Base-by-base conservation (phyloP, 2,329 filamentous ascomycete genomes). In the Colletotrichum graminicola region DNA sequence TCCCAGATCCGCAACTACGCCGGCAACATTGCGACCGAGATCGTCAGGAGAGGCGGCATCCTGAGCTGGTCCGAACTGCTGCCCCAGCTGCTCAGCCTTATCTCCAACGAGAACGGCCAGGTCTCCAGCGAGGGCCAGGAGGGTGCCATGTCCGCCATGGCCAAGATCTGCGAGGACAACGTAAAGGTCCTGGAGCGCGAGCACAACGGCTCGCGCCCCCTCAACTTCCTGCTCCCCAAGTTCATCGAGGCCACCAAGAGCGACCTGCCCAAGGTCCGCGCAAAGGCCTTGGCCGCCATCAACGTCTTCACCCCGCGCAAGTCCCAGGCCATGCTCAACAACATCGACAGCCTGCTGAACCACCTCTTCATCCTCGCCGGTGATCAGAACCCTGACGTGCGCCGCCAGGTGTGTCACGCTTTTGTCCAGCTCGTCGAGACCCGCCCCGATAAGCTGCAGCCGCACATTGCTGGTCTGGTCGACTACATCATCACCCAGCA, bases 111-210 rank as follows among this genome's bases (percentile, higher is more conserved):
- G 67, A 86, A 84, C 56, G 92, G 93, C 51, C 90, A 92, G 73
- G 85, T 91, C 29, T 85, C 93, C 8, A 84, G 88, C 54, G 89
- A 93, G 78, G 91, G 92, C 16, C 94, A 98, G 79, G 95, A 99
- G 80, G 95, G 95, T 73, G 95, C 94, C 76, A 97, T 98, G 93
- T 90, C 93, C 60, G 95, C 96, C 59, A 86, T 99, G 81, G 86
- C 92, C 80, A 98, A 98, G 85, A 95, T 99, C 73, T 99, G 96
- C 82, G 96, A 99, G 82, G 96, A 99, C 83, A 98, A 97, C 83
- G 91, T 90, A 78, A 94, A 93, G 79, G 87, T 94, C 71, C 85
- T 99, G 65, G 94, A 97, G 82, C 91, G 92, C 76, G 94, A 97
- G 74, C 94, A 97, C 80, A 91, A 94, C 78, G 94, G 94, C 72